Conservation (phyloP, 441 rosid species). For the Mallotus repandus region DNA sequence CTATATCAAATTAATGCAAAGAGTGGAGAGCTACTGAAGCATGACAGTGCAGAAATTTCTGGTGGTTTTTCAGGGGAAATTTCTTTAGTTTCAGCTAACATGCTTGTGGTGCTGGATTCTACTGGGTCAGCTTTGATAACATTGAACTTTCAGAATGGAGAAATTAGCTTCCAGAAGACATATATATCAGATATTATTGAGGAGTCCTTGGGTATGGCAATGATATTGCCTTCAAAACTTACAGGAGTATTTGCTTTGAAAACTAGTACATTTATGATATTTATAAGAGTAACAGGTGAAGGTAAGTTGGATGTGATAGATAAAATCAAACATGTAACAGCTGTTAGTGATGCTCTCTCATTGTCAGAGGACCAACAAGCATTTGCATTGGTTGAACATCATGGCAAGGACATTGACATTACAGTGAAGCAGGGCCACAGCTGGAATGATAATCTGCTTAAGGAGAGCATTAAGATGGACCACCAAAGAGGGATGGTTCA, state of each 20-base stretch:
- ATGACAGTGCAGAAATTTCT: slow-evolving; percentile 56
- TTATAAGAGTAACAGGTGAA: slow-evolving; percentile 51
- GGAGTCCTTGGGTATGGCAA: slow-evolving; percentile 47
- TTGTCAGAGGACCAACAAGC: slow-evolving; percentile 66
- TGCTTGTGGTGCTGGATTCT: slow-evolving; percentile 72
- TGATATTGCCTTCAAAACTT: slow-evolving; percentile 57
- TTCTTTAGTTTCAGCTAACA: slow-evolving; percentile 62
- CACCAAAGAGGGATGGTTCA: slow-evolving; percentile 75
- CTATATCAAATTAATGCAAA: slow-evolving; percentile 63
- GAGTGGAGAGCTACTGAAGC: slow-evolving; percentile 72
- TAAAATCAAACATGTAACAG: slow-evolving; percentile 53
- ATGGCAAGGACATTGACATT: slow-evolving; percentile 57
- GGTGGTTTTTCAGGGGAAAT: slow-evolving; percentile 66
- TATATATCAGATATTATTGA: slow-evolving; percentile 55
- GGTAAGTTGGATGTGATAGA: slow-evolving; percentile 75
- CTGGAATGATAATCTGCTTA: slow-evolving; percentile 68
- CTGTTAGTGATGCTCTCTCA: slow-evolving; percentile 75
- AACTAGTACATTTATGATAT: slow-evolving; percentile 36
- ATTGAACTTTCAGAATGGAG: slow-evolving; percentile 54
- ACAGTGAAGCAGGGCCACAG: slow-evolving; percentile 64
- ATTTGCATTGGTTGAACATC: slow-evolving; percentile 73
- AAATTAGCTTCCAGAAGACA: slow-evolving; percentile 56
- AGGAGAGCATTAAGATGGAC: slow-evolving; percentile 73
- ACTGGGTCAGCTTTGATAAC: slow-evolving; percentile 55
- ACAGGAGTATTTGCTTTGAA: slow-evolving; percentile 60